Evolutionary conservation across 129 eudicot genomes (phyloP).

Genomic region (Sambucus nigra): DNA sequence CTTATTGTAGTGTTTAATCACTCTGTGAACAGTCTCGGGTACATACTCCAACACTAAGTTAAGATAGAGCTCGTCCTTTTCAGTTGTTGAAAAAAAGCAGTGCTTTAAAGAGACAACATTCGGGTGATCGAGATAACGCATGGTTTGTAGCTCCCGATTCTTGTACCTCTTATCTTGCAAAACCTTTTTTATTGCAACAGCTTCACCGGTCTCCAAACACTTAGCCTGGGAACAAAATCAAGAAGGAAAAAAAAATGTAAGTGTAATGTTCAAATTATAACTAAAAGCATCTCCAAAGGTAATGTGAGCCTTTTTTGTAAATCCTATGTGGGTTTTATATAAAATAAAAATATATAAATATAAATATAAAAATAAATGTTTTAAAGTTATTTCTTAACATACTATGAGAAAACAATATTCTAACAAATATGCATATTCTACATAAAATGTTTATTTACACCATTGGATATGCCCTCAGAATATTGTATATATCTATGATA

Average conservation of each 20-base stretch:
- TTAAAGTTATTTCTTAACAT: too few relatives aligned
- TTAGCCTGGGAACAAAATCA: conserved; percentile 48
- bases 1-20: conserved; percentile 74
- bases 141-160: conserved; percentile 86
- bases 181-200: conserved; percentile 85
- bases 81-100: conserved; percentile 87
- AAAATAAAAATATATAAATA: too few relatives aligned
- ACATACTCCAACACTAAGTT: conserved; percentile 86
- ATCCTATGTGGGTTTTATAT: too few relatives aligned
- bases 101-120: conserved; percentile 83
- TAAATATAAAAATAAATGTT: too few relatives aligned
- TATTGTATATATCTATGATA: not conserved
- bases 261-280: not conserved
- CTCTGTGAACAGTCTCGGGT: conserved; percentile 86
- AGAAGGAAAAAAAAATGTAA: not conserved
- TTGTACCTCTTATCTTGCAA: conserved; percentile 88
- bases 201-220: conserved; percentile 89
- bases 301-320: too few relatives aligned
- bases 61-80: conserved; percentile 73
- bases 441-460: too few relatives aligned
- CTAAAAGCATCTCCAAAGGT: too few relatives aligned
- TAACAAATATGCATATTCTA: too few relatives aligned
- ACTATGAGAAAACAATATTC: too few relatives aligned
- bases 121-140: conserved; percentile 88
- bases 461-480: not conserved